Evolutionary conservation across 371 early-diverging fungal species (phyloP).

Genomic region (Lichtheimia hyalospora): DNA sequence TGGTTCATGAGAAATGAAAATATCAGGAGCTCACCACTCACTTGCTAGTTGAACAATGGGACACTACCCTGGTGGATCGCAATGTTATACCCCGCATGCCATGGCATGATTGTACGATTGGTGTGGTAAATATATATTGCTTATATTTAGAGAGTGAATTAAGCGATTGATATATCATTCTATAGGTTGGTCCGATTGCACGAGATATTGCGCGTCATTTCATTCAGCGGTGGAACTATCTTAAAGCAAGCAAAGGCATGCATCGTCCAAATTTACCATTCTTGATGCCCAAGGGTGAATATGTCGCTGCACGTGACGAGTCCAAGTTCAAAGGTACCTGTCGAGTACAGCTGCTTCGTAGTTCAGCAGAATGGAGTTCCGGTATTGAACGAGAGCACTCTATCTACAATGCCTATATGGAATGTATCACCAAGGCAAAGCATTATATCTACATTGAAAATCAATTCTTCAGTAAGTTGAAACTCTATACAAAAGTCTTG

Average conservation of each 20-base stretch:
- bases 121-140: constrained; percentile 40
- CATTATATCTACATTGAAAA: constrained; percentile 94
- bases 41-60: constrained; percentile 48
- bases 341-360: constrained; percentile 69
- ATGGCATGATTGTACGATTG: constrained; percentile 91
- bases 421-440: constrained; percentile 74
- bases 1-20: constrained; percentile 29
- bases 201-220: constrained; percentile 91
- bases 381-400: constrained; percentile 64
- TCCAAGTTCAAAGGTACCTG: constrained; percentile 62
- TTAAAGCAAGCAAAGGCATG: constrained; percentile 71
- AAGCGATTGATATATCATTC: constrained; percentile 8
- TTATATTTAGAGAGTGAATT: not conserved
- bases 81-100: constrained; percentile 83
- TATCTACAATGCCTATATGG: constrained; percentile 84
- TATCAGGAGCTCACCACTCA: not conserved
- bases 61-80: constrained; percentile 56
- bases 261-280: constrained; percentile 65
- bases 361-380: constrained; percentile 68
- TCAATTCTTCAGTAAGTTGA: constrained; percentile 79
- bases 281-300: constrained; percentile 79
- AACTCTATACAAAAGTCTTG: constrained; percentile 7
- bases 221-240: constrained; percentile 91
- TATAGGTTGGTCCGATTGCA: constrained; percentile 71
- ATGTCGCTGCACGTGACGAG: constrained; percentile 67